phyloP scores from a whole-genome alignment of 2,329 filamentous ascomycete species.

The Huntiella decipiens region DNA sequence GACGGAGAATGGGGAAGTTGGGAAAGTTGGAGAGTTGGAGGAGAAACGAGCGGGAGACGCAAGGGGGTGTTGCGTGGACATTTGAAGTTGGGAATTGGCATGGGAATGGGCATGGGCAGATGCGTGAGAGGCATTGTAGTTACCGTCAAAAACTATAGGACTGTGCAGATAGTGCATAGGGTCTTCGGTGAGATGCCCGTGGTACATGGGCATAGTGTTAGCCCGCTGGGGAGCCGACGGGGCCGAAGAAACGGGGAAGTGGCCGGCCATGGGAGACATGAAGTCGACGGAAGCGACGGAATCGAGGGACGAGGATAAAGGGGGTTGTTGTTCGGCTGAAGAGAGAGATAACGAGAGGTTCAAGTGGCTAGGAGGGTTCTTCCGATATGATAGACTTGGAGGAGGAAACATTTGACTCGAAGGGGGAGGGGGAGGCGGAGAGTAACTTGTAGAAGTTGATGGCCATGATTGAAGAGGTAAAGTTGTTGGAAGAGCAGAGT shows the following conservation, averaged over 20 bases:
- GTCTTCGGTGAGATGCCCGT: neutral
- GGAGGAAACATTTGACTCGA: conserved; percentile 23
- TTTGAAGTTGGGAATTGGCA: conserved; percentile 18
- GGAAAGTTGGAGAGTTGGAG: neutral
- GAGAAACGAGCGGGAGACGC: neutral
- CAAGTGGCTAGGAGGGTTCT: conserved; percentile 20
- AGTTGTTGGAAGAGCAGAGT: neutral
- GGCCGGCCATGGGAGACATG: conserved; percentile 39
- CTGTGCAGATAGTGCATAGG: conserved; percentile 28
- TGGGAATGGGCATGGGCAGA: neutral
- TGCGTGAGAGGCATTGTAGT: conserved; percentile 12
- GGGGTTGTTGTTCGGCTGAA: conserved; percentile 19
- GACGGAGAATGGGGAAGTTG: neutral
- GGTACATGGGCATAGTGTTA: conserved; percentile 13
- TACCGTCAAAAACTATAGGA: conserved; percentile 20
- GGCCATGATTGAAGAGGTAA: neutral
- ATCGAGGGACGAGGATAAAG: conserved; percentile 36
- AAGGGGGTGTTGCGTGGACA: neutral
- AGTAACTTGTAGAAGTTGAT: conserved; percentile 14
- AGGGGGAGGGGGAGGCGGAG: conserved; percentile 21
- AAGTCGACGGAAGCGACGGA: conserved; percentile 41
- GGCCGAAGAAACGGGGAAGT: conserved; percentile 19
- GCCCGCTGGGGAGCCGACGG: neutral
- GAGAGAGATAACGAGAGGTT: conserved; percentile 24
- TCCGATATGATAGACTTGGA: conserved; percentile 18